phyloP scores from a whole-genome alignment of 306 rosid genomes.

The Inga oerstediana region DNA sequence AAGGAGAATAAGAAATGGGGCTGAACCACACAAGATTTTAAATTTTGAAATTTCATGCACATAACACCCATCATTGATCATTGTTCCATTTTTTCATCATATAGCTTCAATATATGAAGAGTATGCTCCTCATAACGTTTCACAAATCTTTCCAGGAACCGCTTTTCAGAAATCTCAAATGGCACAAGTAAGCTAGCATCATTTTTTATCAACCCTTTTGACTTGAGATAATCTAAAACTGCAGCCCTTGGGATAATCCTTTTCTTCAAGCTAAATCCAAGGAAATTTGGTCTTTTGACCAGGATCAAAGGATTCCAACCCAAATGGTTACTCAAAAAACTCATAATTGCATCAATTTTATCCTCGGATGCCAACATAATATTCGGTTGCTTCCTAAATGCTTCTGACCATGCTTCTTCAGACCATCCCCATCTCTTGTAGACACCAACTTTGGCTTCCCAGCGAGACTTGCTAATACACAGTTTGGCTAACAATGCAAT shows the following conservation, averaged over 20 bases:
- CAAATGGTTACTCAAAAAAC: conserved; percentile 41
- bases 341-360: conserved; percentile 47
- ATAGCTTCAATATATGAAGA: conserved; percentile 24
- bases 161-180: not conserved
- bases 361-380: conserved; percentile 39
- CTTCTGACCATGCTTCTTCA: conserved; percentile 38
- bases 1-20: not conserved
- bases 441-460: conserved; percentile 43
- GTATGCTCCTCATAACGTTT: conserved; percentile 1
- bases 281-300: not conserved
- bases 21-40: not conserved
- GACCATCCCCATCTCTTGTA: conserved; percentile 67
- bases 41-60: not conserved
- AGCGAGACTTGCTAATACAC: conserved; percentile 28
- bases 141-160: conserved; percentile 40
- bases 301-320: conserved; percentile 39
- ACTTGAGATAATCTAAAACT: conserved; percentile 31
- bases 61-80: not conserved
- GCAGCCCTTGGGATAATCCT: conserved; percentile 54
- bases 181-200: not conserved
- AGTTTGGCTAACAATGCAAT: conserved; percentile 39
- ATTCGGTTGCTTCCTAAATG: conserved; percentile 47
- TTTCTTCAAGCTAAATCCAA: conserved; percentile 44
- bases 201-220: conserved; percentile 37
- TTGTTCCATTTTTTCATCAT: not conserved